These are phyloP conservation scores for Aureobasidium sp. DNA, from an alignment of 2,329 filamentous ascomycete genomes.

Conservation along the genomic window DNA sequence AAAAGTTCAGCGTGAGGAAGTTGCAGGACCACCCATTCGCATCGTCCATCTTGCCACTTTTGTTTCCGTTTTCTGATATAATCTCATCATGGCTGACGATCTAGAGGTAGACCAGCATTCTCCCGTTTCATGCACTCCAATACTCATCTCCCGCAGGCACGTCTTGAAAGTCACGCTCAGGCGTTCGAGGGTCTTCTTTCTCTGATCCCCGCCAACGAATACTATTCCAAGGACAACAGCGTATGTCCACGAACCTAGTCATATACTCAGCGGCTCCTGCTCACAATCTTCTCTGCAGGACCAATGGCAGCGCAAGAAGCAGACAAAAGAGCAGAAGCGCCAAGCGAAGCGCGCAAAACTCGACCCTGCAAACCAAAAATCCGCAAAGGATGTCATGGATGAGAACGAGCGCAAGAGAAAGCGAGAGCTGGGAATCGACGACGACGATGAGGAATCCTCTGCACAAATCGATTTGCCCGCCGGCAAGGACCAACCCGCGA, in stretches of 20 bases:
- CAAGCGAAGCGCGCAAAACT: slow-evolving; percentile 81
- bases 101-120: slow-evolving; percentile 20
- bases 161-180: slow-evolving; percentile 52
- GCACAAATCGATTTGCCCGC: slow-evolving; percentile 20
- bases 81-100: slow-evolving; percentile 17
- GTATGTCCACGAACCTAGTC: slow-evolving; percentile 47
- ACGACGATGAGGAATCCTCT: slow-evolving; percentile 23
- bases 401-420: slow-evolving; percentile 73
- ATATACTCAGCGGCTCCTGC: background rate
- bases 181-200: slow-evolving; percentile 82
- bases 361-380: slow-evolving; percentile 83
- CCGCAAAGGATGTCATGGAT: slow-evolving; percentile 86
- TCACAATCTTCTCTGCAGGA: slow-evolving; percentile 47
- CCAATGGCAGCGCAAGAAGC: slow-evolving; percentile 92
- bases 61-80: background rate
- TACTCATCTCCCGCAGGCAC: slow-evolving; percentile 33
- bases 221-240: slow-evolving; percentile 70
- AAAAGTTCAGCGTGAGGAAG: slow-evolving; percentile 7
- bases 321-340: slow-evolving; percentile 80
- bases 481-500: slow-evolving; percentile 28
- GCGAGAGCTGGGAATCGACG: slow-evolving; percentile 55
- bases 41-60: background rate
- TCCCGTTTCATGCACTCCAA: background rate
- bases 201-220: slow-evolving; percentile 81
- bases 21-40: background rate